Evolutionary conservation across 192 early-diverging fungal species (phyloP), one percentile per base, ranked within the genome.

Genomic region (Umbelopsis ramanniana): DNA sequence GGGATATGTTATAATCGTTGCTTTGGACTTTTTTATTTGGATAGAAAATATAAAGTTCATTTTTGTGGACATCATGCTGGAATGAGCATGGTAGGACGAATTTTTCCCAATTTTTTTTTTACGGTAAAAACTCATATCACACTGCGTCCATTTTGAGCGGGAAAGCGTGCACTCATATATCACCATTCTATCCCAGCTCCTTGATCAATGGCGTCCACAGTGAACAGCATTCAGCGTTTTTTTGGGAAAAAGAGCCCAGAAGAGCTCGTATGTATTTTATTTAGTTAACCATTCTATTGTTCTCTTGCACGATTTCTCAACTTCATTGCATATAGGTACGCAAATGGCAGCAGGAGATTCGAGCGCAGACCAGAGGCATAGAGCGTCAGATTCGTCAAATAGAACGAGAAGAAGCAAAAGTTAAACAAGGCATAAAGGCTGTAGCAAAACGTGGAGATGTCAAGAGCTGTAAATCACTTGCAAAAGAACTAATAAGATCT

Each of bases 401-500:
- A 68, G 89, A 94, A 47, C 70, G 72, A n/a, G 94, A 97, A 74
- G 95, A 99, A 76, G 74, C 76, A 66, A 98, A 96, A 71, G 90
- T 91, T 21, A 95, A 93, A 70, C 78, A 74, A 35, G 71, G 79
- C 21, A 86, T 99, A 70, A 96, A 98, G 72, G 86, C 86, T 54
- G 90, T 94, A 12, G 96, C 95, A 35, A 97, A 97, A 77, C 91
- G 94, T 76, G 90, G 90, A 53, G 96, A 99, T 83, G 68, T 80
- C 35, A 81, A 81, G 17, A 84, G 79, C 14, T 93, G 91, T 76
- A 91, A 82, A 70, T 81, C 89, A 9, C 82, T 97, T 21, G 97
- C 95, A 29, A 92, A 90, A 73, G 95, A 95, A 74, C 82, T 99
- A 24, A 90, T 97, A 8, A 83, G 90, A 9, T 90, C 90, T 52